Conservation (phyloP, 805 yeast species). For the Kodamaea sagamina region DNA sequence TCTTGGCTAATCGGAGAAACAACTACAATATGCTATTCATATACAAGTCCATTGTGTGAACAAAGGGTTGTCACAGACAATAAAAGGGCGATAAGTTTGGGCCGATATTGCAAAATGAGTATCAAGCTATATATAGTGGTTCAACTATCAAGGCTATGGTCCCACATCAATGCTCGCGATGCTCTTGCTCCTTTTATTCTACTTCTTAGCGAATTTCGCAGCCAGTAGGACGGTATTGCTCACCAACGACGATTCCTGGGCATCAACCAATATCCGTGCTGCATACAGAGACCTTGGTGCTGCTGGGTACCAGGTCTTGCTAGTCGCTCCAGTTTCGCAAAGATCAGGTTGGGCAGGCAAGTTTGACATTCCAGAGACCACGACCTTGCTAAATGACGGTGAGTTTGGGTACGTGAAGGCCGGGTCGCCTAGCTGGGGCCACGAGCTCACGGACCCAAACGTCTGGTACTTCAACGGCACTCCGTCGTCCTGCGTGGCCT, state of each 20-base stretch:
- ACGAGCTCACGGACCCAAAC: constrained; percentile 39
- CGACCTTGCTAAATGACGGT: constrained; percentile 43
- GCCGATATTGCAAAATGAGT: too few species aligned
- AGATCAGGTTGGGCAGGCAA: constrained; percentile 59
- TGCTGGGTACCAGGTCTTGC: constrained; percentile 49
- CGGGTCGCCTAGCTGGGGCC: constrained; percentile 58
- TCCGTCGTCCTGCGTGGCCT: constrained; percentile 29
- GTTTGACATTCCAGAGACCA: constrained; percentile 42
- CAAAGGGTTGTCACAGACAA: too few species aligned
- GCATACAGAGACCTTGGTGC: constrained; percentile 47
- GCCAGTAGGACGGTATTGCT: constrained; percentile 43
- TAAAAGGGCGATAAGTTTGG: too few species aligned
- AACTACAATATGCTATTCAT: too few species aligned
- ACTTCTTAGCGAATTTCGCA: constrained; percentile 4
- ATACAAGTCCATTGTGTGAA: too few species aligned
- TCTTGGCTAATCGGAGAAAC: too few species aligned
- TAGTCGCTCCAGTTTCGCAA: constrained; percentile 54
- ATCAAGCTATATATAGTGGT: too few species aligned
- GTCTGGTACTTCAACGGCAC: constrained; percentile 34
- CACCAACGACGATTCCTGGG: constrained; percentile 61
- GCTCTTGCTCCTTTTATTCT: too few species aligned
- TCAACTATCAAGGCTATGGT: too few species aligned
- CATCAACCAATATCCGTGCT: constrained; percentile 57
- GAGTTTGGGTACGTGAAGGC: constrained; percentile 47
- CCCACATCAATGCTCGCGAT: too few species aligned